phyloP scores from a whole-genome alignment of 257 asterid genomes.

The Coffea canephora region DNA sequence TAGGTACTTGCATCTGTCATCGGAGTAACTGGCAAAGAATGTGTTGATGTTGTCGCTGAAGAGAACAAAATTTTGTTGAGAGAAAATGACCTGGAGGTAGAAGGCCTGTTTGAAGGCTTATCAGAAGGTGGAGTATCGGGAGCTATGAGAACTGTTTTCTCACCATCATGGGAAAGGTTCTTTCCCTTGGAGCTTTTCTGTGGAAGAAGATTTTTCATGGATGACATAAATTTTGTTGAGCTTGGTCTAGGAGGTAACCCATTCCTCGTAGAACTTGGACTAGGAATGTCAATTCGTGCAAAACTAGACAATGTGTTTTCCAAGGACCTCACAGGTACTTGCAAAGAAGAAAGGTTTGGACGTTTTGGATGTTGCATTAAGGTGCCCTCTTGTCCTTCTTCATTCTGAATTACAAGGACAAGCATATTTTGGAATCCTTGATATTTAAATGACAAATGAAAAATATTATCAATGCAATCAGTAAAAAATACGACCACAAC shows the following conservation, averaged over 20 bases:
- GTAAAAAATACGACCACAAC: too few species aligned
- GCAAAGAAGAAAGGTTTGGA: conserved; percentile 71
- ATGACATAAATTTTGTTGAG: conserved; percentile 72
- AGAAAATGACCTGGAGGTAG: conserved; percentile 93
- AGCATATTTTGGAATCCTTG: background rate
- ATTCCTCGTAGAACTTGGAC: conserved; percentile 63
- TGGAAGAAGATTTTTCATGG: conserved; percentile 75
- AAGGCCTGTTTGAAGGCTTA: conserved; percentile 81
- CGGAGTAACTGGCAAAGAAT: conserved; percentile 83
- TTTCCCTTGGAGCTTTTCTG: conserved; percentile 72
- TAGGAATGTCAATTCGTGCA: conserved; percentile 56
- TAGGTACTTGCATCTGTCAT: conserved; percentile 40
- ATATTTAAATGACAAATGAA: background rate
- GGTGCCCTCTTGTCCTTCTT: conserved; percentile 63
- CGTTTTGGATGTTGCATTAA: conserved; percentile 60
- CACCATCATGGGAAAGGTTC: conserved; percentile 57
- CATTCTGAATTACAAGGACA: conserved; percentile 32
- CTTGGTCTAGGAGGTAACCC: conserved; percentile 91
- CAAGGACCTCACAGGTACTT: conserved; percentile 69
- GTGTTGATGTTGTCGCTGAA: conserved; percentile 55
- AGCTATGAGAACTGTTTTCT: conserved; percentile 65
- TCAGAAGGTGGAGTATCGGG: conserved; percentile 66
- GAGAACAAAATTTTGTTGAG: conserved; percentile 72
- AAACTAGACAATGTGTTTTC: conserved; percentile 56
- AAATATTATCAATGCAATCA: background rate